These are phyloP conservation scores for Starmerella floricola DNA, from an alignment of 805 yeast genomes.

Conservation along the genomic window DNA sequence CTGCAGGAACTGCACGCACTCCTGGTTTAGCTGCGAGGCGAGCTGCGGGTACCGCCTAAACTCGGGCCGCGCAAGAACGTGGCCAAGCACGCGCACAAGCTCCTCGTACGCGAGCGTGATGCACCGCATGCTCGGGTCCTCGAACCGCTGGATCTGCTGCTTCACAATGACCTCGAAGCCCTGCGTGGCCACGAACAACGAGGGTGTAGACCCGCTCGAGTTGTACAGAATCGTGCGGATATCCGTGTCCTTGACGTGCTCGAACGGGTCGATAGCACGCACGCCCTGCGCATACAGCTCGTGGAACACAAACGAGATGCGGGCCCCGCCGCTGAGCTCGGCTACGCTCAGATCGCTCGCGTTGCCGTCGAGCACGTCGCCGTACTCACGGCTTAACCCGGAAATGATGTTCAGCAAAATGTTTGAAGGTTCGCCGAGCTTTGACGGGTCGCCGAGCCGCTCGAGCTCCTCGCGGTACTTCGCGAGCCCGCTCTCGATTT, in stretches of 20 bases:
- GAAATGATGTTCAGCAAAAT: constrained; percentile 85
- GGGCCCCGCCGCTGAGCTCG: constrained; percentile 95
- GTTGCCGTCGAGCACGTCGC: constrained; percentile 83
- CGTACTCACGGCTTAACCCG: constrained; percentile 82
- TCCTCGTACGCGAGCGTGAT: constrained; percentile 87
- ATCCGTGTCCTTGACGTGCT: constrained; percentile 88
- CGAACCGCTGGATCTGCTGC: constrained; percentile 86
- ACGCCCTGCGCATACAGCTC: constrained; percentile 91
- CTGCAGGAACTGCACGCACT: constrained; percentile 68
- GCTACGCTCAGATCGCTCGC: constrained; percentile 76
- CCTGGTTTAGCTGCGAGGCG: constrained; percentile 72
- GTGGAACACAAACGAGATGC: constrained; percentile 92
- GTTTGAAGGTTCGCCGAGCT: constrained; percentile 60
- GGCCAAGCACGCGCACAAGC: constrained; percentile 77
- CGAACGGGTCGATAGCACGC: constrained; percentile 86
- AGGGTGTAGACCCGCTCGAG: constrained; percentile 92
- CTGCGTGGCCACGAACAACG: constrained; percentile 91
- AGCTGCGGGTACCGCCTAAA: constrained; percentile 83
- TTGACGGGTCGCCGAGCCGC: constrained; percentile 73
- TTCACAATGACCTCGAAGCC: constrained; percentile 93
- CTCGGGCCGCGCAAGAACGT: constrained; percentile 67
- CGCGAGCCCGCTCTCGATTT: constrained; percentile 72
- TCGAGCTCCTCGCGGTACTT: constrained; percentile 72
- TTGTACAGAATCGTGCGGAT: constrained; percentile 94
- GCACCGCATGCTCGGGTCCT: constrained; percentile 84